Evolutionary conservation across 257 asterid species (phyloP), one percentile per base, ranked within the genome.

Genomic region (Scutellaria barbata): DNA sequence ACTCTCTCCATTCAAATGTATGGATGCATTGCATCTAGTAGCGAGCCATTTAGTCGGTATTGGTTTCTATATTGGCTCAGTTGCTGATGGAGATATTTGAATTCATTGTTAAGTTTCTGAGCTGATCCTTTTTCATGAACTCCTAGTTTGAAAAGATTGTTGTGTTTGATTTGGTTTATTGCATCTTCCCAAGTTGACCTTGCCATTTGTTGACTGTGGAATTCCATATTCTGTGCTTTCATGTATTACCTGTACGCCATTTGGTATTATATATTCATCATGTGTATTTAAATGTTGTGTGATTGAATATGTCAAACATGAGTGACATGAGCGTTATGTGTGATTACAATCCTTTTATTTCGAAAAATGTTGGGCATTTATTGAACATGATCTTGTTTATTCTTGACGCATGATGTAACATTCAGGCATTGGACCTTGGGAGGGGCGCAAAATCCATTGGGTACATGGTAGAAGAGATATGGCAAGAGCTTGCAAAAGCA

Each of bases 401-500:
- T 69, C 16, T 52, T 52, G 47, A 56, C 58, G 59, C 55, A 17
- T 68, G 68, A 30, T 60, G 73, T 48, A 65, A 62, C 57, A 64
- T 22, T 6, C 74, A 91, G 99, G 96, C 99, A 14, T 77, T 89
- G 86, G 95, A 94, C 83, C 91, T 88, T 56, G 96, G 92, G 69
- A 84, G 87, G 66, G 89, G 83, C 59, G 89, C 88, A 20, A 64
- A 83, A 58, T 92, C 96, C 37, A 79, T 83, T 55, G 86, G 96
- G 18, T 85, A 84, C 80, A 88, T 91, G 98, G 92, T 91, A 63
- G 98, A 91, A 80, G 96, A 94, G 76, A 91, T 91, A 51, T 94
- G 98, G 98, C 92, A 77, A 78, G 98, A 85, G 81, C 96, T 94
- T 60, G 92, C 97, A 43, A 89, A 69, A 74, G 99, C 96, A 55